These are phyloP conservation scores for Trichoderma asperelloides DNA, from an alignment of 495 filamentous ascomycete genomes.

Conservation along the genomic window DNA sequence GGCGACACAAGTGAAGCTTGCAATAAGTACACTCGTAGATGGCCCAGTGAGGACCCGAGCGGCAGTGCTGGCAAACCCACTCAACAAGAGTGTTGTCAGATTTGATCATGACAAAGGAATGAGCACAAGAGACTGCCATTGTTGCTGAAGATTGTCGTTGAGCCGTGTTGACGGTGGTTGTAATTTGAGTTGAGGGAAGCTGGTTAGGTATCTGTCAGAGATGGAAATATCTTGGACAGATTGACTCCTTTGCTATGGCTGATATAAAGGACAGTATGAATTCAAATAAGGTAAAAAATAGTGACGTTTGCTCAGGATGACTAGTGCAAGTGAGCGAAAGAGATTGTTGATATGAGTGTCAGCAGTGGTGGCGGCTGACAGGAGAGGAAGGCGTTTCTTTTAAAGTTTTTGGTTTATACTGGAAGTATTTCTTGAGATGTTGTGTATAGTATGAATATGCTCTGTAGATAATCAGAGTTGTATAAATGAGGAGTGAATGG, in stretches of 20 bases:
- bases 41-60: conserved; percentile 71
- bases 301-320: not conserved
- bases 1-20: conserved; percentile 64
- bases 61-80: conserved; percentile 71
- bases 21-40: conserved; percentile 75
- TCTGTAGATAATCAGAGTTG: too few relatives aligned
- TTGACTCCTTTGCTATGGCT: not conserved
- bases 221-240: not conserved
- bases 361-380: not conserved
- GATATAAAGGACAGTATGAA: not conserved
- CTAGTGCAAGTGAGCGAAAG: not conserved
- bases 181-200: not conserved
- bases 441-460: too few relatives aligned
- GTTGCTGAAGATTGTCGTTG: not conserved
- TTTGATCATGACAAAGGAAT: conserved; percentile 70
- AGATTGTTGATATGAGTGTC: not conserved
- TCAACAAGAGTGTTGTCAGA: conserved; percentile 63
- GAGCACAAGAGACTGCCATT: conserved; percentile 52
- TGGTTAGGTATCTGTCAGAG: not conserved
- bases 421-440: not conserved
- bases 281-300: not conserved
- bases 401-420: not conserved
- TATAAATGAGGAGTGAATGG: too few relatives aligned
- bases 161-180: not conserved
- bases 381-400: not conserved